Evolutionary conservation across 371 early-diverging fungal genomes (phyloP).

Genomic region (Umbelopsis sp.): DNA sequence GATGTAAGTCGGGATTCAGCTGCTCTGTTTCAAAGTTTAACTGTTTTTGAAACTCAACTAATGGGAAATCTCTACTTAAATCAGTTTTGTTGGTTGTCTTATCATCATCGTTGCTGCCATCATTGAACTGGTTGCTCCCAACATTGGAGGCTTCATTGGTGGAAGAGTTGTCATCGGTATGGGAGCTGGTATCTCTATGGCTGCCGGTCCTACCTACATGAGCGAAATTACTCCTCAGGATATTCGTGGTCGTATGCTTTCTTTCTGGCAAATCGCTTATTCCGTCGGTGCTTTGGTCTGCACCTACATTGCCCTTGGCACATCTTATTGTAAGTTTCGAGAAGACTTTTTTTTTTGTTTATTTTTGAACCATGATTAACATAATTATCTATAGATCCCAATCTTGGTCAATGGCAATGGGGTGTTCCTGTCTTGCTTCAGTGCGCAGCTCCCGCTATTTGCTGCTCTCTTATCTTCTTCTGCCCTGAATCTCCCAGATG

Average conservation of each 20-base stretch:
- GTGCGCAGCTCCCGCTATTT: slow-evolving; percentile 26
- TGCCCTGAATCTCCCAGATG: slow-evolving; percentile 37
- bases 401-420: slow-evolving; percentile 34
- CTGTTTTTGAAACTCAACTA: not conserved
- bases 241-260: slow-evolving; percentile 37
- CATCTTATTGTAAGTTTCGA: slow-evolving; percentile 10
- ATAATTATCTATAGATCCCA: not conserved
- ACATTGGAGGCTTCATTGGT: slow-evolving; percentile 33
- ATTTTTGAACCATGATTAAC: not conserved
- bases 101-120: slow-evolving; percentile 30
- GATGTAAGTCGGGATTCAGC: slow-evolving; percentile 17
- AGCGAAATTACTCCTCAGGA: slow-evolving; percentile 31
- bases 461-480: slow-evolving; percentile 24
- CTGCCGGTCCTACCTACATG: slow-evolving; percentile 36
- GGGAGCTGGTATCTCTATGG: slow-evolving; percentile 33
- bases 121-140: slow-evolving; percentile 32
- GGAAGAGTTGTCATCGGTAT: slow-evolving; percentile 33
- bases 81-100: slow-evolving; percentile 25
- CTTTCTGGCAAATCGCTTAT: slow-evolving; percentile 38
- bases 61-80: not conserved
- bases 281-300: slow-evolving; percentile 34
- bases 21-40: not conserved
- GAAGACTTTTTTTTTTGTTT: not conserved
- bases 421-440: slow-evolving; percentile 28
- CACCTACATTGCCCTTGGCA: slow-evolving; percentile 30